These are phyloP conservation scores for Rhododendron williamsianum DNA, from an alignment of 148 eudicot species.

Conservation along the genomic window DNA sequence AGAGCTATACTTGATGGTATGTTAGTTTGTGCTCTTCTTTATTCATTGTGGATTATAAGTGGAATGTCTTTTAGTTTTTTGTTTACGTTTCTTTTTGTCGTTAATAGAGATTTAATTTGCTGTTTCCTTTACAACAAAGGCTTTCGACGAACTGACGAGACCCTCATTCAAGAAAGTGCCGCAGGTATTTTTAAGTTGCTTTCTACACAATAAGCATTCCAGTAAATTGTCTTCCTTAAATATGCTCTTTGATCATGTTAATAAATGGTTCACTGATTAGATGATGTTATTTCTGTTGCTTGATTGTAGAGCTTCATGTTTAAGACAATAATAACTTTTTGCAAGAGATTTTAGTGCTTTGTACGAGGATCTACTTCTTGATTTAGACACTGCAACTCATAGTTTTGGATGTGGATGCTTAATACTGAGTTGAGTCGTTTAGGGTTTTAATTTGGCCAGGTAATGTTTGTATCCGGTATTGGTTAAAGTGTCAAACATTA, in stretches of 20 bases:
- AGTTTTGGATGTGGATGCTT: background rate
- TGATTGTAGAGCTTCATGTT: conserved; percentile 3
- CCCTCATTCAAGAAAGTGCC: conserved; percentile 69
- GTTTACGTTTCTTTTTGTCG: background rate
- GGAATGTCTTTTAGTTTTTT: background rate
- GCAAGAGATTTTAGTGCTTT: background rate
- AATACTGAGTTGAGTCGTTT: background rate
- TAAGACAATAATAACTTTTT: background rate
- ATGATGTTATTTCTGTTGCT: background rate
- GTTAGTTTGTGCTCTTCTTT: conserved; percentile 1
- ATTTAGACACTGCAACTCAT: background rate
- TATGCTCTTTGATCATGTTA: background rate
- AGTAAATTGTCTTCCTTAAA: conserved; percentile 1
- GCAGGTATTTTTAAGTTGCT: conserved; percentile 42
- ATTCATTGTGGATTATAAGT: background rate
- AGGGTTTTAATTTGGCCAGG: background rate
- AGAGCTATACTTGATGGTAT: conserved; percentile 83
- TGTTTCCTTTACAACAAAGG: conserved; percentile 32
- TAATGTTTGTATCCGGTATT: background rate
- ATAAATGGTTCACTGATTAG: background rate
- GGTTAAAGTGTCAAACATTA: background rate
- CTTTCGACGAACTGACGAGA: conserved; percentile 64
- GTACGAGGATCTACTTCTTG: background rate
- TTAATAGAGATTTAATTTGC: background rate
- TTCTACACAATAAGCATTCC: conserved; percentile 17